Evolutionary conservation across 345 rosid genomes (phyloP).

Genomic region (Sisymbrium irio): DNA sequence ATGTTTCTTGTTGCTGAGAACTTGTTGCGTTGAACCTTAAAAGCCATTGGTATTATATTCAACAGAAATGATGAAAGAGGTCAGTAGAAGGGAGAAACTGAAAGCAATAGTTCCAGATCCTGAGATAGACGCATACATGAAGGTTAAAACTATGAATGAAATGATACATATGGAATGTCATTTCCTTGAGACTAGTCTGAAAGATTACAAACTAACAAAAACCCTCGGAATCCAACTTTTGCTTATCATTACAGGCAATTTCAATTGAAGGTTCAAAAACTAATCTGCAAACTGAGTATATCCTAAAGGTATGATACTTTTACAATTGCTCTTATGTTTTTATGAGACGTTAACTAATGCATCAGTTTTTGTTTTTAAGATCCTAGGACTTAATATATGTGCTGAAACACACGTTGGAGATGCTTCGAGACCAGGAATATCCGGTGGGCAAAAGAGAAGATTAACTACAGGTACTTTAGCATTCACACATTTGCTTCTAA

Average conservation of each 20-base stretch:
- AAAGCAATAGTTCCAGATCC: slow-evolving; percentile 30
- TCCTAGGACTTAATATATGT: slow-evolving; percentile 47
- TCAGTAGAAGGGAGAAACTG: slow-evolving; percentile 28
- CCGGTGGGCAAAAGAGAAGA: slow-evolving; percentile 47
- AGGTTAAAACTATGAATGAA: not conserved
- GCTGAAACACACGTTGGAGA: slow-evolving; percentile 39
- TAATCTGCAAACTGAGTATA: slow-evolving; percentile 45
- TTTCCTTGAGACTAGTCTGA: too few species aligned
- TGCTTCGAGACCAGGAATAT: slow-evolving; percentile 42
- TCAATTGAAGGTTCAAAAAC: slow-evolving; percentile 32
- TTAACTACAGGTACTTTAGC: slow-evolving; percentile 38
- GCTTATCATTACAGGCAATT: slow-evolving; percentile 33
- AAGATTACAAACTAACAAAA: too few species aligned
- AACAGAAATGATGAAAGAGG: not conserved
- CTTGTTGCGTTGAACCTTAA: not conserved
- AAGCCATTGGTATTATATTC: too few species aligned
- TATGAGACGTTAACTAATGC: not conserved
- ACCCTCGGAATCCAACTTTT: too few species aligned
- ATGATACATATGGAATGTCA: too few species aligned
- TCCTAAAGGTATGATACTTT: slow-evolving; percentile 35
- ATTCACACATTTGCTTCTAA: not conserved
- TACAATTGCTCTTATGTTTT: not conserved
- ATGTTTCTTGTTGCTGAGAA: not conserved
- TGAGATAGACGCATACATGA: slow-evolving; percentile 35
- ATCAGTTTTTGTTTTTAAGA: slow-evolving; percentile 20